Percentiles rank a stretch among this genome's conserved stretches.
phyloP scores from a whole-genome alignment of 2,329 filamentous ascomycete species.

The Fusarium citri region DNA sequence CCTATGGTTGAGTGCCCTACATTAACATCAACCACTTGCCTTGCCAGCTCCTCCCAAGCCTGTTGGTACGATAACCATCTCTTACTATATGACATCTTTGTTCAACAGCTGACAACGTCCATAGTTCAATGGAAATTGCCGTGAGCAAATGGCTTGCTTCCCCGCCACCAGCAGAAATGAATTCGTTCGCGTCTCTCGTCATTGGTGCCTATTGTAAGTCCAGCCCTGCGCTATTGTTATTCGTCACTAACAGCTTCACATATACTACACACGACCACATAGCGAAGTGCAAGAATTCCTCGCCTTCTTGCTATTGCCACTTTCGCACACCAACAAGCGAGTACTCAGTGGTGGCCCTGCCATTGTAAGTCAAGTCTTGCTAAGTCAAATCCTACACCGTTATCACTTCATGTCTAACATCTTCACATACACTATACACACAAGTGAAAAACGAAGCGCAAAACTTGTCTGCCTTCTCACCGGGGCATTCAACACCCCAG shows the following conservation, averaged over 20 bases:
- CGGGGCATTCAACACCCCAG: not conserved
- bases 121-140: not conserved
- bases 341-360: not conserved
- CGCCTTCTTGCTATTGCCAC: accelerated
- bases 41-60: too few species aligned
- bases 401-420: not conserved
- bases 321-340: not conserved
- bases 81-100: not conserved
- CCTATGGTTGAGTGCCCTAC: too few species aligned
- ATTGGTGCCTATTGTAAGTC: not conserved
- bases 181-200: not conserved
- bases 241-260: not conserved
- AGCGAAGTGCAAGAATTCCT: not conserved
- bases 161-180: not conserved
- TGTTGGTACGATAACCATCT: too few species aligned
- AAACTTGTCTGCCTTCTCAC: not conserved
- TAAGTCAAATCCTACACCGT: not conserved
- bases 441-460: not conserved
- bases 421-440: not conserved
- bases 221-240: not conserved
- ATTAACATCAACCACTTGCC: too few species aligned
- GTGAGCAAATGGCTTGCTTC: not conserved
- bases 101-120: accelerated
- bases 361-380: not conserved
- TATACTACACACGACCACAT: not conserved